These are phyloP conservation scores for Aspergillus sp. DNA, from an alignment of 2,329 filamentous ascomycete genomes.

Conservation along the genomic window DNA sequence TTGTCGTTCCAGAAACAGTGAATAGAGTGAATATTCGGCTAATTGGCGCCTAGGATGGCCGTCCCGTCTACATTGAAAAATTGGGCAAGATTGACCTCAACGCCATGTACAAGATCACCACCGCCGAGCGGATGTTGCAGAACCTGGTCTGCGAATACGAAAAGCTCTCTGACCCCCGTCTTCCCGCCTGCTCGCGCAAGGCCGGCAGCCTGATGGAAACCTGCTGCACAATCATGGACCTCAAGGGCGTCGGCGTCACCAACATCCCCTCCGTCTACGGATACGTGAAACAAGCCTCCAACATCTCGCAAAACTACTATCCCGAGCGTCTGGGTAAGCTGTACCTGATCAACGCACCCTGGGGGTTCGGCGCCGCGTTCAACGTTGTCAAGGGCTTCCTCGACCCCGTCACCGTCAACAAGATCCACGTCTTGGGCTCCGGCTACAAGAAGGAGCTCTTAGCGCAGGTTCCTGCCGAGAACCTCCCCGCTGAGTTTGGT, in stretches of 20 bases:
- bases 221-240: slow-evolving; percentile 96
- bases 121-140: slow-evolving; percentile 84
- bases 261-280: slow-evolving; percentile 78
- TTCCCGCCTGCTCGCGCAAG: slow-evolving; percentile 93
- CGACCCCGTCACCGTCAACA: slow-evolving; percentile 91
- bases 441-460: slow-evolving; percentile 80
- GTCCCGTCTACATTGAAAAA: slow-evolving; percentile 95
- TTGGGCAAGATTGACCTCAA: slow-evolving; percentile 86
- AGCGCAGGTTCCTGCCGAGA: slow-evolving; percentile 78
- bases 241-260: slow-evolving; percentile 83
- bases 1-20: neutral
- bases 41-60: slow-evolving; percentile 63
- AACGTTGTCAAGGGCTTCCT: slow-evolving; percentile 84
- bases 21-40: slow-evolving; percentile 3
- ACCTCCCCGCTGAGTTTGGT: slow-evolving; percentile 79
- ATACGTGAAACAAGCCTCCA: slow-evolving; percentile 78
- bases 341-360: slow-evolving; percentile 96
- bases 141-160: slow-evolving; percentile 98
- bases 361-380: slow-evolving; percentile 88
- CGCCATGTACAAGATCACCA: slow-evolving; percentile 89
- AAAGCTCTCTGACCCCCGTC: slow-evolving; percentile 83
- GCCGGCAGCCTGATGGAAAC: slow-evolving; percentile 85
- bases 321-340: slow-evolving; percentile 92
- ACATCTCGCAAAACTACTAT: slow-evolving; percentile 97
- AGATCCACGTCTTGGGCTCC: slow-evolving; percentile 84